These are phyloP conservation scores for Neonectria sp. DNA, from an alignment of 2,329 filamentous ascomycete species.

Conservation along the genomic window DNA sequence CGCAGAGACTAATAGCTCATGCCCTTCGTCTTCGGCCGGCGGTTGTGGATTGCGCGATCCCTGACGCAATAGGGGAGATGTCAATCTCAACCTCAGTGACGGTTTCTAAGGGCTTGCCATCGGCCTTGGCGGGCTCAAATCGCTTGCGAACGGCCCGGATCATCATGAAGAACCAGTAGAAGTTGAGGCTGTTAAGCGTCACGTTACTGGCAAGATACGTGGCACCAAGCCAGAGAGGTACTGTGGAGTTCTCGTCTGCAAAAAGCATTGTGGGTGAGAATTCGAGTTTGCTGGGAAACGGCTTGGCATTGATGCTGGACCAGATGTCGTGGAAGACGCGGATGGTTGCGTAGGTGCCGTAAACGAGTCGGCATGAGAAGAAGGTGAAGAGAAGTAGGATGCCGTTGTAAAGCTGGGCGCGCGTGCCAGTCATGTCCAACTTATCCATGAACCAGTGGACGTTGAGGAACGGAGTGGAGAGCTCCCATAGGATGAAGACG, in stretches of 20 bases:
- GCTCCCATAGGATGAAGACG: slow-evolving; percentile 89
- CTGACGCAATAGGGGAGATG: slow-evolving; percentile 50
- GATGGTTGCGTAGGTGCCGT: slow-evolving; percentile 81
- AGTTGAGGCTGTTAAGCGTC: slow-evolving; percentile 82
- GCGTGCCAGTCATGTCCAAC: slow-evolving; percentile 82
- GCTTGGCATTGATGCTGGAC: slow-evolving; percentile 61
- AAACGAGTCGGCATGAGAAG: slow-evolving; percentile 83
- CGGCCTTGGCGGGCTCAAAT: slow-evolving; percentile 69
- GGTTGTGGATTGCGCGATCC: slow-evolving; percentile 32
- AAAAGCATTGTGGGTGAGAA: slow-evolving; percentile 56
- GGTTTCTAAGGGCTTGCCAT: slow-evolving; percentile 43
- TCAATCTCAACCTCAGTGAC: slow-evolving; percentile 50
- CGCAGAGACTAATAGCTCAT: slow-evolving; percentile 26
- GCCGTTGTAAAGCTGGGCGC: slow-evolving; percentile 83
- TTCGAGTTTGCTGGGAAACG: slow-evolving; percentile 47
- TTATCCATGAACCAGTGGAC: slow-evolving; percentile 96
- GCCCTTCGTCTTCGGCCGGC: slow-evolving; percentile 51
- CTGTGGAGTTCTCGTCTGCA: slow-evolving; percentile 61
- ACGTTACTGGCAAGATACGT: slow-evolving; percentile 80
- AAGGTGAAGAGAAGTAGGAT: slow-evolving; percentile 80
- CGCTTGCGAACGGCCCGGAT: slow-evolving; percentile 83
- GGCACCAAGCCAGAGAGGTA: slow-evolving; percentile 79
- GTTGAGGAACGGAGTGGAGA: slow-evolving; percentile 88
- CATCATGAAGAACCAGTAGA: slow-evolving; percentile 93
- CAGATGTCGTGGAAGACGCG: slow-evolving; percentile 81